Evolutionary conservation across 2,329 filamentous ascomycete species (phyloP).

Genomic region (Fusarium papillatum): DNA sequence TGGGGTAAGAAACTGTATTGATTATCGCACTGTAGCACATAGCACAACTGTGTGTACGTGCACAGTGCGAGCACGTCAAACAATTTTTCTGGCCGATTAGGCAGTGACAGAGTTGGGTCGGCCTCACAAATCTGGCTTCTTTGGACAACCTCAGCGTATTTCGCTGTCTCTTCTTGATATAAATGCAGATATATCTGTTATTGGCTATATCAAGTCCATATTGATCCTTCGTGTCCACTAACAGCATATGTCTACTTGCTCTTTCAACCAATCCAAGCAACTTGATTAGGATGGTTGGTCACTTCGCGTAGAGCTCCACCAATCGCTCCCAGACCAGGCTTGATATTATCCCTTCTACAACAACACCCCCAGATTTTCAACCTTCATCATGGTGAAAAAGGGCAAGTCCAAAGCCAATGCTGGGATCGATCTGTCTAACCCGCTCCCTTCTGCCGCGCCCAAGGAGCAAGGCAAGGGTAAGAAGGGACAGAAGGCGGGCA

Average conservation of each 20-base stretch:
- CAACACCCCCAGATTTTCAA: conserved; percentile 9
- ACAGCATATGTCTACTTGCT: neutral
- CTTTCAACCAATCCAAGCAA: neutral
- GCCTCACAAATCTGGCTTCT: neutral
- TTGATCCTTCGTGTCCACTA: neutral
- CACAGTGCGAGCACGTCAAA: neutral
- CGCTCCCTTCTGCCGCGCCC: conserved; percentile 51
- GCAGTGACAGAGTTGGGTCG: neutral
- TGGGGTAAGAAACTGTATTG: neutral
- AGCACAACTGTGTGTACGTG: accelerated
- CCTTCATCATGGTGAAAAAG: conserved; percentile 63
- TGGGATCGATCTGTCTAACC: conserved; percentile 41
- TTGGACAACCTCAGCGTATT: neutral
- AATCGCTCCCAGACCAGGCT: conserved; percentile 10
- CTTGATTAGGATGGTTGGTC: conserved; percentile 4
- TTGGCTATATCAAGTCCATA: neutral
- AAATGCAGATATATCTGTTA: neutral
- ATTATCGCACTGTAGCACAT: neutral
- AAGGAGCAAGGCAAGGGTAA: conserved; percentile 62
- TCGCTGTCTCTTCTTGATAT: neutral
- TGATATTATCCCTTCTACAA: conserved; percentile 21
- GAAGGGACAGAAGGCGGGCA: conserved; percentile 51
- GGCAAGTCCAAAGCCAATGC: conserved; percentile 62
- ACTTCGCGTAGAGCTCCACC: conserved; percentile 30
- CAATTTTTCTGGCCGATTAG: neutral